phyloP scores from a whole-genome alignment of 1,284 basidiomycete genomes.

The Tilletia caries region DNA sequence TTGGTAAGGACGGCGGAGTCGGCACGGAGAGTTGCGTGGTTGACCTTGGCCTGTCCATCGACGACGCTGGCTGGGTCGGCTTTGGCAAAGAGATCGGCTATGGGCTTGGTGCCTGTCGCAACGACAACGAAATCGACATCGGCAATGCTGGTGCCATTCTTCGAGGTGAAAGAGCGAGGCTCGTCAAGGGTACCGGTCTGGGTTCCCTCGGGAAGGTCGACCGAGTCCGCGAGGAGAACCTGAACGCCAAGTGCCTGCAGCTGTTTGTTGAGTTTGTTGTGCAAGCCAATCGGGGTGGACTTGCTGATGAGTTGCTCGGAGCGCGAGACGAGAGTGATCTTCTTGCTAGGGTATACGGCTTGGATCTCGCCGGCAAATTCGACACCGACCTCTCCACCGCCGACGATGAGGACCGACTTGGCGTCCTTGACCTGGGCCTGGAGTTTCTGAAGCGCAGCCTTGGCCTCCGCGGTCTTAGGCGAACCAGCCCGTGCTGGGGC shows the following conservation, averaged over 20 bases:
- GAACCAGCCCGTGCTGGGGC: constrained; percentile 22
- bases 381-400: constrained; percentile 56
- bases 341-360: constrained; percentile 26
- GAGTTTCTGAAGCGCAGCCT: constrained; percentile 20
- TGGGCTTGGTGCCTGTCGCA: constrained; percentile 55
- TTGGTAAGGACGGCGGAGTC: constrained; percentile 16
- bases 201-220: constrained; percentile 17
- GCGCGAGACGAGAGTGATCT: constrained; percentile 53
- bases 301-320: constrained; percentile 22
- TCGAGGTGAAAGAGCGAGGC: constrained; percentile 19
- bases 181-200: constrained; percentile 16
- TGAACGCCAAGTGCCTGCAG: constrained; percentile 52
- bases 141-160: constrained; percentile 19
- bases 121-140: constrained; percentile 56
- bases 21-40: constrained; percentile 28
- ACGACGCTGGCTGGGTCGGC: constrained; percentile 49
- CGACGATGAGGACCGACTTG: constrained; percentile 31
- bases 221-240: constrained; percentile 46
- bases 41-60: constrained; percentile 50
- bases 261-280: constrained; percentile 29
- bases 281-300: constrained; percentile 29
- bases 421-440: constrained; percentile 27
- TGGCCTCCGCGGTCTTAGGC: constrained; percentile 19
- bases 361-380: constrained; percentile 56
- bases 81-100: constrained; percentile 49